Base-by-base conservation (phyloP, 768 basidiomycete genomes). In the Lactifluus echinatus region DNA sequence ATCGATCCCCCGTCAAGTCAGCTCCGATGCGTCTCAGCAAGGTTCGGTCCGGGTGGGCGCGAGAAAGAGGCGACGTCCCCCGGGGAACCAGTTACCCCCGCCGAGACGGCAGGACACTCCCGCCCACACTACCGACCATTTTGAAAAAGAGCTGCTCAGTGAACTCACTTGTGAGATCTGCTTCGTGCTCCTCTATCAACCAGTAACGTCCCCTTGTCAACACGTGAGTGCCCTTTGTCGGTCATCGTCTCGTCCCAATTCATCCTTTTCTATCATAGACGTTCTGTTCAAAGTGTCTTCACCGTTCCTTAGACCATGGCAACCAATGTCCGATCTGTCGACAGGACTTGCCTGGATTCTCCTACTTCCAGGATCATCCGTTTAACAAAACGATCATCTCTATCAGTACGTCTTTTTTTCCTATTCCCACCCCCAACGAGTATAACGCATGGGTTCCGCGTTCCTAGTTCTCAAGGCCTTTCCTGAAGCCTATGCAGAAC, bases 81-180 rank as follows among this genome's bases (percentile, higher is more conserved):
- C n/a, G n/a, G n/a, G 65, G 36, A 67, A 63, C 29, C 64, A 64
- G 45, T 61, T 64, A 33, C 66, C 71, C 8, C 63, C 67, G 11
- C 67, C 65, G 29, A 66, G 66, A 33, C 67, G 66, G 45, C 55
- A 68, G 62, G 59, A 65, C 55, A 58, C 64, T 53, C 54, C 65
- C 29, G 42, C 63, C 28, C 65, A 69, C 50, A 60, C 67, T 28
- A 69, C 71, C 51, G 65, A 69, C 5, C 68, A 70, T 43, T 78
- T 87, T 56, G 76, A 82, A 65, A 86, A 86, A 67, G 79, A 82
- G 26, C 75, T 88, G 51, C 70, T 81, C 23, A 65, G 77, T 11
- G 87, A 93, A 63, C 76, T 95, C 53, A 85, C 82, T 19, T 98
- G 95, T 70, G 89, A 93, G 69, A 93, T 98, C 33, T 98, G 95